Evolutionary conservation across 768 basidiomycete species (phyloP), one percentile per base, ranked within the genome.

Genomic region (Russula brevipes): DNA sequence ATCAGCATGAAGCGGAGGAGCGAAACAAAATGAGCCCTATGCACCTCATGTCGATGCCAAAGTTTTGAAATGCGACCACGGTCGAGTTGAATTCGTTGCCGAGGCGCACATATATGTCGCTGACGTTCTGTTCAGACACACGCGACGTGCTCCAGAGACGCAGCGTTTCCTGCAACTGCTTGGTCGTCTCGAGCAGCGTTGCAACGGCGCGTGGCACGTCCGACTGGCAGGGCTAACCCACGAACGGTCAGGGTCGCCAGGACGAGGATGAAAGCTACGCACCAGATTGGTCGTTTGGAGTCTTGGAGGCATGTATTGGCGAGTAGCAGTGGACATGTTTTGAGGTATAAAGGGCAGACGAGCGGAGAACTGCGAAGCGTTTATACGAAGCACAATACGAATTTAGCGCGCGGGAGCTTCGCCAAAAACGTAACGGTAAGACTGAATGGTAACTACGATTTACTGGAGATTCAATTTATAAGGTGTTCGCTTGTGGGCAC

Each of bases 11-110:
- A 63, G 53, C 44, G 59, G 11, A 44, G 33, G 45, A 38, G 24
- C 11, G 7, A 41, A 38, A 36, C 7, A 38, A 51, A 31, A 11
- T 7, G 69, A 75, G 53, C 24, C 24, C 24, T 47, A 76, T 85
- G 71, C 66, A 93, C 95, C 80, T 86, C 69, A 94, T 83, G 64
- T 87, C 82, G 65, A 98, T 91, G 45, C 82, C 80, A 68, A 87
- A 83, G 39, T 79, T 76, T 10, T 82, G 80, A 70, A 98, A 97
- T 0, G 93, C 90, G 44, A 75, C 79, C 24, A 91, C 82, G 46
- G 87, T 87, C 2, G 80, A 75, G 73, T 94, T 94, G 78, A 97
- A 95, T 68, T 94, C 88, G 70, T 89, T 88, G 49, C 93, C 94
- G 16, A 97, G 82, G 68, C 85, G 82, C 58, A 98, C 90, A 73